phyloP scores from a whole-genome alignment of 2,329 filamentous ascomycete genomes.

The Monilinia aucupariae region DNA sequence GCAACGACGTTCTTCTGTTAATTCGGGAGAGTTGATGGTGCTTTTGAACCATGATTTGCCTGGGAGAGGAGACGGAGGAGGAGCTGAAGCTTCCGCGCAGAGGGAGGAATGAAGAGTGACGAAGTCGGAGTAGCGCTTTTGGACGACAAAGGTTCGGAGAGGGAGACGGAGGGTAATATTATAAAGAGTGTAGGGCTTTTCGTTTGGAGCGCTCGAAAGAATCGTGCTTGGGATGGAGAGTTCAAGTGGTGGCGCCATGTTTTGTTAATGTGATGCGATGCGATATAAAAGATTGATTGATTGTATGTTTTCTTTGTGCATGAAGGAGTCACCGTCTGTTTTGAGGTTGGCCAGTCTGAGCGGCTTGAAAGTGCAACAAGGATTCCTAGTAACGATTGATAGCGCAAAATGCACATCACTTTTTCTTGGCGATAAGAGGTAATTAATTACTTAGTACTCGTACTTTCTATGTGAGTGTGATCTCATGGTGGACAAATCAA shows the following conservation, averaged over 20 bases:
- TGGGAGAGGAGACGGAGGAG: constrained; percentile 64
- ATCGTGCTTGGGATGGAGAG: constrained; percentile 64
- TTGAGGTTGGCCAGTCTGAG: constrained; percentile 8
- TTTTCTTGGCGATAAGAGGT: constrained; percentile 9
- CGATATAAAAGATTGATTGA: constrained; percentile 4
- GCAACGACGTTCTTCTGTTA: constrained; percentile 64
- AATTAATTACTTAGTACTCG: neutral
- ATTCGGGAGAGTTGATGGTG: constrained; percentile 61
- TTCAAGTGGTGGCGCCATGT: constrained; percentile 60
- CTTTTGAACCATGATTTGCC: constrained; percentile 72
- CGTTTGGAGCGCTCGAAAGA: constrained; percentile 44
- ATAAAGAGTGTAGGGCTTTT: constrained; percentile 65
- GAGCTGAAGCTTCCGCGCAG: constrained; percentile 50
- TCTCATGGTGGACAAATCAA: constrained; percentile 7
- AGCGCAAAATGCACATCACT: constrained; percentile 11
- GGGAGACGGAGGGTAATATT: constrained; percentile 73
- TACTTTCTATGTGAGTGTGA: neutral
- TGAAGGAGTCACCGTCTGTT: neutral
- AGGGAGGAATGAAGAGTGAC: constrained; percentile 59
- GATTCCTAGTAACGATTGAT: constrained; percentile 4
- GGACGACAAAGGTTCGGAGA: constrained; percentile 67
- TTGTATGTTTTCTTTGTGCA: constrained; percentile 1
- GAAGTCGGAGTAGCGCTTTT: constrained; percentile 82
- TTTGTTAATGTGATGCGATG: neutral
- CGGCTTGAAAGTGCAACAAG: constrained; percentile 1